phyloP scores from a whole-genome alignment of 140 eudicot species.

The Anethum foeniculum region DNA sequence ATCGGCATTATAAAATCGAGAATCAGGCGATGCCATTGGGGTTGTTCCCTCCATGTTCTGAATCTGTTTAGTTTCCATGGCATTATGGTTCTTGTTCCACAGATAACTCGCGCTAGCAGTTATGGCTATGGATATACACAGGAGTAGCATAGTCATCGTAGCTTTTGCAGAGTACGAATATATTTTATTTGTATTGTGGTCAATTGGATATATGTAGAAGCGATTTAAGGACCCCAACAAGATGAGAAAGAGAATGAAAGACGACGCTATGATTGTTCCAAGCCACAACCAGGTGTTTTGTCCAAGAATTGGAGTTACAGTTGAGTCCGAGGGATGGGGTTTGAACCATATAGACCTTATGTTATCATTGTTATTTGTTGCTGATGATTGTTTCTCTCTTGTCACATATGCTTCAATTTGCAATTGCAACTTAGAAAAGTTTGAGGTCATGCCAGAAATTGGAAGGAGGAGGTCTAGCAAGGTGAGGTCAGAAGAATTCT shows the following conservation, averaged over 20 bases:
- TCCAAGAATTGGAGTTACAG: constrained; percentile 30
- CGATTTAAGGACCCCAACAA: constrained; percentile 29
- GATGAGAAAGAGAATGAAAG: constrained; percentile 36
- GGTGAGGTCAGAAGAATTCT: constrained; percentile 42
- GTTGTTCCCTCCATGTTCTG: constrained; percentile 24
- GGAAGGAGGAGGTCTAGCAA: constrained; percentile 65
- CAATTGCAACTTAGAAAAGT: constrained; percentile 39
- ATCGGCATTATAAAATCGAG: constrained; percentile 24
- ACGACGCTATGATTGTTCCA: constrained; percentile 24
- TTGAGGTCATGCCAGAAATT: constrained; percentile 19
- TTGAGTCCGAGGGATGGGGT: constrained; percentile 23
- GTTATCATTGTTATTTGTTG: neutral
- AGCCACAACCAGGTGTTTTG: constrained; percentile 38
- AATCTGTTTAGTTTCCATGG: constrained; percentile 34
- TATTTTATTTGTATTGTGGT: constrained; percentile 24
- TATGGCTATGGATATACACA: constrained; percentile 30
- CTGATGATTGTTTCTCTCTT: constrained; percentile 36
- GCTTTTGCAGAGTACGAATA: constrained; percentile 27
- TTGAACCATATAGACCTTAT: constrained; percentile 31
- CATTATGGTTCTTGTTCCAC: constrained; percentile 45
- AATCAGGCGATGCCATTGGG: neutral
- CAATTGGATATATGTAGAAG: constrained; percentile 47
- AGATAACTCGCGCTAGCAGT: constrained; percentile 23
- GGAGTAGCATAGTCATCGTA: constrained; percentile 24
- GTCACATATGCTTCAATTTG: constrained; percentile 88